Evolutionary conservation across 495 filamentous ascomycete species (phyloP).

Genomic region (Penicillium turbatum): DNA sequence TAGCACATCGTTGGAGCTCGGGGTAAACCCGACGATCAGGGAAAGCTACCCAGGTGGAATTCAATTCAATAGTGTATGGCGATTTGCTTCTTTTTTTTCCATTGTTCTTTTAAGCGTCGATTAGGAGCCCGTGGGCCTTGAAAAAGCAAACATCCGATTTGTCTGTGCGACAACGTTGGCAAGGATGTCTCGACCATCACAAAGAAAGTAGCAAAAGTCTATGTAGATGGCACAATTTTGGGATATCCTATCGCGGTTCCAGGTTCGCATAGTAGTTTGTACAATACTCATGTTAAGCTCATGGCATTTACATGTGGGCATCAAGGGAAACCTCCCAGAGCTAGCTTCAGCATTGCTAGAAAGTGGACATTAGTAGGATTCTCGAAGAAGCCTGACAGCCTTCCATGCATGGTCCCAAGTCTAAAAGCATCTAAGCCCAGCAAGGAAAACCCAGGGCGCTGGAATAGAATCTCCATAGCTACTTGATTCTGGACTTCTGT

Average conservation of each 20-base stretch:
- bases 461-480: background rate
- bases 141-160: background rate
- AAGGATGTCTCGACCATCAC: background rate
- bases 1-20: background rate
- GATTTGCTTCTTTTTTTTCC: background rate
- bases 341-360: background rate
- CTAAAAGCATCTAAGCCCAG: conserved; percentile 6
- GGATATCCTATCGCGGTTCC: background rate
- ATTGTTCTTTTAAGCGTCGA: background rate
- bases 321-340: conserved; percentile 1
- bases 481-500: background rate
- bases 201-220: background rate
- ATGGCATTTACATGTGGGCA: background rate
- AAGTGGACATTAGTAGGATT: conserved; percentile 13
- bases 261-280: no score
- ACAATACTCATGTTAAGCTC: no score
- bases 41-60: background rate
- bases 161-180: conserved; percentile 20
- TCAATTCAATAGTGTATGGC: conserved; percentile 5
- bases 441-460: background rate
- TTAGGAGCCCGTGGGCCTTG: conserved; percentile 5
- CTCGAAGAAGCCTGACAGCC: conserved; percentile 29
- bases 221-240: conserved; percentile 5
- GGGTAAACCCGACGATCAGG: background rate
- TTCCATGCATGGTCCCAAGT: conserved; percentile 29